Base-by-base conservation (phyloP, 805 yeast species). In the Saccharomycopsis microspora region DNA sequence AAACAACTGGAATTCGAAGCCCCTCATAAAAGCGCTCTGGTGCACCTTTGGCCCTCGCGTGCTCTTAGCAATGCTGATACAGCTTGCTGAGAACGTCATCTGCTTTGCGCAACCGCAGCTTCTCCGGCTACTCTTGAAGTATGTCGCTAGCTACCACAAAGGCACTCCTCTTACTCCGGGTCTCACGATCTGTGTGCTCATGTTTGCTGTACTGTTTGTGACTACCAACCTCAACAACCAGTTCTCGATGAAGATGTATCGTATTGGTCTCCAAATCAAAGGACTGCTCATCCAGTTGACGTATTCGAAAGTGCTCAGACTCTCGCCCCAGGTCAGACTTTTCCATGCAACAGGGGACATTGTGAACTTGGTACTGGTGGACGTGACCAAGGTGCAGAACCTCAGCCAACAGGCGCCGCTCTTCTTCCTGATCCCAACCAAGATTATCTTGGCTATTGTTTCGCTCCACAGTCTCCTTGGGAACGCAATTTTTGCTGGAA, bases 321-420 rank as follows among this genome's bases (percentile, higher is more conserved):
- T 88, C 10, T 78, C 94, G 1, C 73, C 77, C 5, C 80, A 78
- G 43, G 75, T 86, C 4, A 72, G 80, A 51, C 69, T 70, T 32
- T 68, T 71, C n/a, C 67, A 72, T 53, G 64, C 86, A 1, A 74
- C 89, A 2, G 94, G 95, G 54, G 94, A 85, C 54, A 83, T 87
- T 45, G 73, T 86, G 53, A 86, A 85, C 57, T 70, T 82, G 57
- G 74, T 85, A 70, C 75, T 90, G n/a, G 87, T 84, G 33, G 96
- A 87, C 65, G 79, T 84, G 7, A 67, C 66, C 44, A 69, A 83
- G 53, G 64, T 86, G 33, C 84, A 80, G 58, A 78, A 76, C 35
- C 63, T 83, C 46, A 62, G 76, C 19, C 69, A 69, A 42, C 71
- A 74, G 51, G 63, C 79, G 30, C 82, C 76, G 53, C 67, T 71